Conservation (phyloP, 192 early-diverging fungal species). For the Backusella tarrabulga region DNA sequence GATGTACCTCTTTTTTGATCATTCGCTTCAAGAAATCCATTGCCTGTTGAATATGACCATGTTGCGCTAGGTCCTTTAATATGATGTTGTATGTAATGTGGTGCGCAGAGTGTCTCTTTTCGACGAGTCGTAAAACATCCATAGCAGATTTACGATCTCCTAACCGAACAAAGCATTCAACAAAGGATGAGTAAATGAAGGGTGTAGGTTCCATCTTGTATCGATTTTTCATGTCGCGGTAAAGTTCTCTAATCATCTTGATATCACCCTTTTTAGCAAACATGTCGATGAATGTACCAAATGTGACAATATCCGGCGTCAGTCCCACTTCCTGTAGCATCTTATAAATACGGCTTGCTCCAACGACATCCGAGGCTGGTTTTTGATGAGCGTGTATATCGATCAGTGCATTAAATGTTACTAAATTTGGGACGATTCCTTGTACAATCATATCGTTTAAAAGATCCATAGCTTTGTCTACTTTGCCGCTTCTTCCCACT, state of each 20-base stretch:
- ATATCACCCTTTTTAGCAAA: constrained; percentile 44
- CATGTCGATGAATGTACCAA: constrained; percentile 50
- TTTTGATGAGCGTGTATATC: constrained; percentile 39
- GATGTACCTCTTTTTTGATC: constrained; percentile 22
- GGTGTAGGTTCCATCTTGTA: constrained; percentile 36
- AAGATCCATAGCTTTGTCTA: constrained; percentile 31
- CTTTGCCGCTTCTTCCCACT: constrained; percentile 24
- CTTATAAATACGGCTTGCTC: constrained; percentile 38
- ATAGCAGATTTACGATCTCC: constrained; percentile 21
- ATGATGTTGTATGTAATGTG: constrained; percentile 43
- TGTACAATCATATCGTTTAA: constrained; percentile 27
- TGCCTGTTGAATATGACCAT: constrained; percentile 37
- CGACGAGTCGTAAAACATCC: constrained; percentile 11
- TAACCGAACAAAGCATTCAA: constrained; percentile 21
- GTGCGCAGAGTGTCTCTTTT: background rate
- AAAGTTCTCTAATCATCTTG: constrained; percentile 32
- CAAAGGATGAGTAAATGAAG: constrained; percentile 26
- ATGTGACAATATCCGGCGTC: constrained; percentile 43
- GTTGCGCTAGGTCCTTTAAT: constrained; percentile 33
- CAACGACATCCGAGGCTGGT: constrained; percentile 40
- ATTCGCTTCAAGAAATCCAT: constrained; percentile 39
- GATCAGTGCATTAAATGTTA: constrained; percentile 47
- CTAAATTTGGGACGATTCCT: constrained; percentile 33
- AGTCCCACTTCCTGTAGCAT: constrained; percentile 35
- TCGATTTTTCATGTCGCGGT: constrained; percentile 42